These are phyloP conservation scores for Beauveria varroae DNA, from an alignment of 2,329 filamentous ascomycete genomes.

Conservation along the genomic window DNA sequence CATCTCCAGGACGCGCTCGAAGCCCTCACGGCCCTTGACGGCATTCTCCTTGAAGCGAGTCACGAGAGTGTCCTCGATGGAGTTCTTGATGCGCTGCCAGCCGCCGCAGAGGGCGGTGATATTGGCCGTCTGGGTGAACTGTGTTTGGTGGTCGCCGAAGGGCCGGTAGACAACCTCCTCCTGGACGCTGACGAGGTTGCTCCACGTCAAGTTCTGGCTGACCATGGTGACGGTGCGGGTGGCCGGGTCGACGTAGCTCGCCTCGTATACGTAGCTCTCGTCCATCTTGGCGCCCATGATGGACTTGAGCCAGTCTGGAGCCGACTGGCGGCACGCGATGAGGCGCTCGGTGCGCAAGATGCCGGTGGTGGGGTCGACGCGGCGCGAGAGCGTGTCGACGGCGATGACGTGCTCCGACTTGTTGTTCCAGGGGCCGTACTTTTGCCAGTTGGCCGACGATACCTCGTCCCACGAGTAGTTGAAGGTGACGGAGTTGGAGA, in stretches of 20 bases:
- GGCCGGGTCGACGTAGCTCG: constrained; percentile 83
- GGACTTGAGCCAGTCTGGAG: constrained; percentile 72
- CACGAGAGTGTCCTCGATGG: constrained; percentile 87
- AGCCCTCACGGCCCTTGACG: constrained; percentile 81
- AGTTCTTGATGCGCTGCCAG: constrained; percentile 95
- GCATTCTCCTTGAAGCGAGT: constrained; percentile 90
- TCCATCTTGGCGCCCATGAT: constrained; percentile 68
- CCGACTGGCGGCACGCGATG: constrained; percentile 54
- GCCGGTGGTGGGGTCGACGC: constrained; percentile 47
- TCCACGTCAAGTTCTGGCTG: constrained; percentile 88
- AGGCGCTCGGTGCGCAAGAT: constrained; percentile 56
- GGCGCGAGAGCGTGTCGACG: constrained; percentile 81
- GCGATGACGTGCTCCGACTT: constrained; percentile 95
- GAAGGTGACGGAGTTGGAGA: constrained; percentile 82
- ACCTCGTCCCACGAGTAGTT: constrained; percentile 99
- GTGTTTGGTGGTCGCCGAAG: constrained; percentile 50
- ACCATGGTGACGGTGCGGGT: constrained; percentile 92
- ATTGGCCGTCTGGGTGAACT: constrained; percentile 82
- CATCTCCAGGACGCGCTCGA: constrained; percentile 91
- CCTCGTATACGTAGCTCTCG: constrained; percentile 86
- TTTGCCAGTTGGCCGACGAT: constrained; percentile 94
- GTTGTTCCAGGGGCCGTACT: constrained; percentile 98
- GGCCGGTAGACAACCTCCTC: constrained; percentile 88
- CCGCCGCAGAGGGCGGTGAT: constrained; percentile 93
- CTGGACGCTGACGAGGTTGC: constrained; percentile 81